Base-by-base conservation (phyloP, 2,329 filamentous ascomycete genomes). In the Cercospora brassicicola region DNA sequence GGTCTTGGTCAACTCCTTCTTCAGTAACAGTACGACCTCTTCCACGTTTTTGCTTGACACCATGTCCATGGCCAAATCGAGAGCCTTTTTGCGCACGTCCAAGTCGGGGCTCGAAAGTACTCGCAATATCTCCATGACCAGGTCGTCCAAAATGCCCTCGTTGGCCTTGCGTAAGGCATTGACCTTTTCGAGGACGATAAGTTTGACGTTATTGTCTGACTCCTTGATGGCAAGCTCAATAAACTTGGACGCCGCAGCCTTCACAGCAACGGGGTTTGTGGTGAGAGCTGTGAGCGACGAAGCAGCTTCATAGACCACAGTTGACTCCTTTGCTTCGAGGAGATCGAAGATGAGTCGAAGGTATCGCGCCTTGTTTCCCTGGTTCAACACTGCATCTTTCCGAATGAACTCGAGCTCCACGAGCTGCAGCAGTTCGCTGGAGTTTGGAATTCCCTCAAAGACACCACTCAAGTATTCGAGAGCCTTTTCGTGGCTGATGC, bases 41-140 rank as follows among this genome's bases (percentile, higher is more conserved):
- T 98, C 95, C 6, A 99, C 94, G 73, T 99, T 99, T 83, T 97
- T 96, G 87, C 94, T 97, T 0, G 94, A 95, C 4, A 99, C 93
- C 95, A 99, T 98, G 73, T 97, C 94, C 79, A 99, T 85, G 11
- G 94, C 94, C 76, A 99, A 92, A 66, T 88, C 86, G 30, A 99
- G 87, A 15, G 94, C 93, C 82, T 98, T 98, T 80, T 90, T 90
- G 76, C 95, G 90, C 63, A 99, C 95, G 77, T 98, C 95, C 72
- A 99, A 91, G 82, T 99, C 95, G 23, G 95, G 92, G 79, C 94
- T 97, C 11, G 94, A 96, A 36, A 99, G 86, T 18, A 97, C 95
- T 64, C 95, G 92, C 56, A 99, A 85, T 65, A 98, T 94, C 80
- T 99, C 95, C 95, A 99, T 98, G 4, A 92, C 93, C 59, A 98